These are phyloP conservation scores for Monascus purpureus DNA, from an alignment of 495 filamentous ascomycete species.

Conservation along the genomic window DNA sequence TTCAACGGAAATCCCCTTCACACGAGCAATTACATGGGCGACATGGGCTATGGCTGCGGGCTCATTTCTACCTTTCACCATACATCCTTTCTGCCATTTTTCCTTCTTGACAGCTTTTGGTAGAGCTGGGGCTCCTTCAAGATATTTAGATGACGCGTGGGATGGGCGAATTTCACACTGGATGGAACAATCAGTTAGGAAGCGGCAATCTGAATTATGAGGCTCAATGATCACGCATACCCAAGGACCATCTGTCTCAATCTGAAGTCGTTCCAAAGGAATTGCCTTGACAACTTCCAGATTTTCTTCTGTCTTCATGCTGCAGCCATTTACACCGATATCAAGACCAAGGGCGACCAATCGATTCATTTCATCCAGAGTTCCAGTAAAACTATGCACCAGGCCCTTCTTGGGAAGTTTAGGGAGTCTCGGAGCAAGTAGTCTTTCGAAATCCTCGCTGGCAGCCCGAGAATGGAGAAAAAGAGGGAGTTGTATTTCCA, in stretches of 20 bases:
- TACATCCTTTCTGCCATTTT: conserved; percentile 65
- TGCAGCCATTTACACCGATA: conserved; percentile 82
- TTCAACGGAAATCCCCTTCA: conserved; percentile 66
- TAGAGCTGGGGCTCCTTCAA: conserved; percentile 27
- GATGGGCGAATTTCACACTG: conserved; percentile 43
- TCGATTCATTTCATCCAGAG: conserved; percentile 62
- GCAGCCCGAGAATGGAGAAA: conserved; percentile 86
- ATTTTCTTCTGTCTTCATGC: conserved; percentile 84
- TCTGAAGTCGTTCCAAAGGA: conserved; percentile 59
- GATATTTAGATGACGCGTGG: conserved; percentile 37
- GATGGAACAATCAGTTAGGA: conserved; percentile 4
- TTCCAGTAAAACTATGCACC: conserved; percentile 87
- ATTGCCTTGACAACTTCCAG: conserved; percentile 65
- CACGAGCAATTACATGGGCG: conserved; percentile 69
- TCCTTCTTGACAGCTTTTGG: conserved; percentile 78
- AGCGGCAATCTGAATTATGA: neutral
- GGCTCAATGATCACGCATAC: conserved; percentile 14
- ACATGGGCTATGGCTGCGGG: conserved; percentile 70
- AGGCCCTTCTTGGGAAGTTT: conserved; percentile 57
- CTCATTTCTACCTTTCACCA: conserved; percentile 91
- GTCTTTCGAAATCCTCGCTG: conserved; percentile 60
- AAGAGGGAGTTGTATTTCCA: conserved; percentile 64
- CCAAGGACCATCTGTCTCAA: conserved; percentile 95
- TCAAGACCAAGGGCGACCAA: conserved; percentile 65
- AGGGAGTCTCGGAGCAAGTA: conserved; percentile 38